Conservation (phyloP, 2,329 filamentous ascomycete genomes). For the Graphilbum fragrans region DNA sequence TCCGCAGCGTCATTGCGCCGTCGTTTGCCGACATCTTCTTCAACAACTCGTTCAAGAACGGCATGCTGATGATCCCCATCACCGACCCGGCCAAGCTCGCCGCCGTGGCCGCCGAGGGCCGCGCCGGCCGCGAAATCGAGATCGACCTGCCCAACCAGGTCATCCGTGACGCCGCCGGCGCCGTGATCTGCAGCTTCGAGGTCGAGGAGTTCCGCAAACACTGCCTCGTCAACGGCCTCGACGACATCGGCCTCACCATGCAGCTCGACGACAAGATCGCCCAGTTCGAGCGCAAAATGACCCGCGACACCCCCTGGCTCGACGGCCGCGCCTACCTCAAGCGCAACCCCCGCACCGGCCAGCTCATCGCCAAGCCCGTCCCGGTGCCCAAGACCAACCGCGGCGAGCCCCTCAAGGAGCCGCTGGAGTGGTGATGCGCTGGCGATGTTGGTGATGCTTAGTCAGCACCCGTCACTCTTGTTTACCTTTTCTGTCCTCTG, state of each 20-base stretch:
- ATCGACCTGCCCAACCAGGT: conserved; percentile 78
- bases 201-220: conserved; percentile 92
- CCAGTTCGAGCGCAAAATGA: conserved; percentile 68
- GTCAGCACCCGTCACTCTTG: no score
- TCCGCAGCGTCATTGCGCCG: conserved; percentile 84
- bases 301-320: conserved; percentile 75
- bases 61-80: conserved; percentile 84
- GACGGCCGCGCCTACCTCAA: conserved; percentile 75
- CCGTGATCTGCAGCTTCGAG: conserved; percentile 66
- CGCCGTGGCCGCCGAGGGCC: conserved; percentile 63
- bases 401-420: conserved; percentile 72
- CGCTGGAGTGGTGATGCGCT: conserved; percentile 68
- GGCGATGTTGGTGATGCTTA: neutral
- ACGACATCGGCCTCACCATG: conserved; percentile 92
- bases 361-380: conserved; percentile 44
- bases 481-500: neutral
- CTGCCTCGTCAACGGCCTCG: conserved; percentile 83
- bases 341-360: conserved; percentile 40
- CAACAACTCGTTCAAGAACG: conserved; percentile 99
- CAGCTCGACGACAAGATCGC: conserved; percentile 83
- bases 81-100: conserved; percentile 53
- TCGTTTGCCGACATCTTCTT: conserved; percentile 90
- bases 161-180: conserved; percentile 65
- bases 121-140: conserved; percentile 72
- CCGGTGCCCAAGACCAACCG: conserved; percentile 82